Conservation (phyloP, 208 protist species). For the Wallacemonas sp. region DNA sequence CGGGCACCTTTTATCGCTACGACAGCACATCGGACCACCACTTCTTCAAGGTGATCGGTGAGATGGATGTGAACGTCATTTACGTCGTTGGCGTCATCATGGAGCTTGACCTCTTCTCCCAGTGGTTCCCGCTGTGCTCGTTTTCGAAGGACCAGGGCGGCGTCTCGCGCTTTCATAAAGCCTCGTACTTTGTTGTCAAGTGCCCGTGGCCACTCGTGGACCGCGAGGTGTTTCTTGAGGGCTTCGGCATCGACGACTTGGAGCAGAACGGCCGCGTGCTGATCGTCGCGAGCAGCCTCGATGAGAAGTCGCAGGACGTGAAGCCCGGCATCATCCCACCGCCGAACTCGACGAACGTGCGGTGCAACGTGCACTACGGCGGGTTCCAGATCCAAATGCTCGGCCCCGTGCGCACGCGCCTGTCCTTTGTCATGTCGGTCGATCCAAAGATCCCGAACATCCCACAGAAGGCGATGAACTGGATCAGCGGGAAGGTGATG, state of each 20-base stretch:
- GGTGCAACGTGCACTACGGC: slow-evolving; percentile 42
- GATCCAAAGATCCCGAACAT: slow-evolving; percentile 58
- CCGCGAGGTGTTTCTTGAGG: slow-evolving; percentile 52
- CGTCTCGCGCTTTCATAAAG: slow-evolving; percentile 44
- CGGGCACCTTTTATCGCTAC: slow-evolving; percentile 48
- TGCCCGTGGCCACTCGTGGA: slow-evolving; percentile 55
- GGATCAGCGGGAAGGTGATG: slow-evolving; percentile 52
- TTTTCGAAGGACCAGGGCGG: slow-evolving; percentile 39
- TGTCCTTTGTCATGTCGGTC: slow-evolving; percentile 59
- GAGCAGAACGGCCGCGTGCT: slow-evolving; percentile 44
- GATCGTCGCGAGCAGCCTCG: slow-evolving; percentile 44
- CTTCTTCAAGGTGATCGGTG: slow-evolving; percentile 55
- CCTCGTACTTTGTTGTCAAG: slow-evolving; percentile 50
- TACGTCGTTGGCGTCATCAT: slow-evolving; percentile 45
- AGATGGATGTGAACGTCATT: slow-evolving; percentile 34
- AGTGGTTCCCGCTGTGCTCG: slow-evolving; percentile 55
- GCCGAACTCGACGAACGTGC: slow-evolving; percentile 25
- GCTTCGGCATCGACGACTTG: slow-evolving; percentile 58
- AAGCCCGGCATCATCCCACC: slow-evolving; percentile 28
- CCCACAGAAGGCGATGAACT: slow-evolving; percentile 55
- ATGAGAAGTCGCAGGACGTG: slow-evolving; percentile 18
- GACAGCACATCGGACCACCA: slow-evolving; percentile 37
- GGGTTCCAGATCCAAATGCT: slow-evolving; percentile 55
- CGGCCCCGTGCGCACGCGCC: slow-evolving; percentile 25
- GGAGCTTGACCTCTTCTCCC: slow-evolving; percentile 58